A percentile compares a stretch with the other conserved stretches of the same genome.
These are phyloP conservation scores for Apophysomyces sp. DNA, from an alignment of 371 early-diverging fungal species.

Conservation along the genomic window DNA sequence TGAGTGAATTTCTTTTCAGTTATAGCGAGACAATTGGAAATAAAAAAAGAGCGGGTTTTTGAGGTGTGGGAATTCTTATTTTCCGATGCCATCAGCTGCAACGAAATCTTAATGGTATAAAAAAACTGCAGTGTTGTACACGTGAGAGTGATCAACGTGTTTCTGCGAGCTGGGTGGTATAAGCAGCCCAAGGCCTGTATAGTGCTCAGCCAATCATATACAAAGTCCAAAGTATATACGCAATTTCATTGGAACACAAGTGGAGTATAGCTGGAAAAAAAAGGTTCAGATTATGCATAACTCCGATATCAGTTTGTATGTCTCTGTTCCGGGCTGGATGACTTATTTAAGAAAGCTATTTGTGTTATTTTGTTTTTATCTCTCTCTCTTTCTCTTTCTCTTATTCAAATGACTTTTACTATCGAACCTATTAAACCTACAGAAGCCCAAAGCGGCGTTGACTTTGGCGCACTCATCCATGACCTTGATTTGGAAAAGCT, in stretches of 20 bases:
- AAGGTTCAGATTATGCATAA: background rate
- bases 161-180: no score
- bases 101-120: no score
- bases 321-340: no score
- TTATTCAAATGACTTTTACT: slow-evolving; percentile 37
- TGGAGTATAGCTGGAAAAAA: background rate
- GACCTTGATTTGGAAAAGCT: slow-evolving; percentile 45
- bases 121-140: no score
- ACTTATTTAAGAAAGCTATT: background rate
- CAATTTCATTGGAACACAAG: background rate
- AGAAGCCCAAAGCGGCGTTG: slow-evolving; percentile 41
- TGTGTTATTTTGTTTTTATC: background rate
- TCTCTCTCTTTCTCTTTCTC: background rate
- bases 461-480: slow-evolving; percentile 41
- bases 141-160: no score
- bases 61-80: no score
- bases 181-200: background rate
- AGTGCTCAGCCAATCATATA: background rate
- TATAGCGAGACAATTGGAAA: no score
- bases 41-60: no score
- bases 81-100: no score
- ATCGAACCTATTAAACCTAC: slow-evolving; percentile 36
- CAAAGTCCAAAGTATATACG: background rate
- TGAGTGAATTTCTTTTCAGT: no score
- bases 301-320: background rate